phyloP scores from a whole-genome alignment of 78 protist genomes.

The Trichosphaerium sp. region DNA sequence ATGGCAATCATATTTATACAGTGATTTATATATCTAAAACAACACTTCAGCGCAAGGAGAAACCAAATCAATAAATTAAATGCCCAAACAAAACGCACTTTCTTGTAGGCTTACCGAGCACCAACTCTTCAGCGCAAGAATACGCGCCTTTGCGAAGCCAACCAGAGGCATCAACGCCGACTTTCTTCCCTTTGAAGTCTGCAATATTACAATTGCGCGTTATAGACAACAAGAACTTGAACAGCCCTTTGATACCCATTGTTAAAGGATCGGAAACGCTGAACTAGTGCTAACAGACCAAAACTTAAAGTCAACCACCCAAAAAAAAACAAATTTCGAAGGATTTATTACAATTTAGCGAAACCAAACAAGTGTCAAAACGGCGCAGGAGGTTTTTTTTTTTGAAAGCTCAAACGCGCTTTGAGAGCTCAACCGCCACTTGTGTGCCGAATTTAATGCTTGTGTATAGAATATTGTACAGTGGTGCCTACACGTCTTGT shows the following conservation, averaged over 20 bases:
- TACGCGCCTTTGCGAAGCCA: conserved; percentile 56
- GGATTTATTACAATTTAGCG: too few species aligned
- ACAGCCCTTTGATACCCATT: conserved; percentile 62
- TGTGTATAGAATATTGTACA: conserved; percentile 32
- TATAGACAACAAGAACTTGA: background rate
- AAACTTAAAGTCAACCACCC: too few species aligned
- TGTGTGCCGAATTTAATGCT: conserved; percentile 34
- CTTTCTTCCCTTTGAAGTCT: conserved; percentile 7
- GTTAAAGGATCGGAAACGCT: too few species aligned
- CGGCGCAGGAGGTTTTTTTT: too few species aligned
- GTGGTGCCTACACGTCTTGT: conserved; percentile 44
- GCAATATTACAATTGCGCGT: background rate
- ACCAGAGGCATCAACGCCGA: conserved; percentile 53
- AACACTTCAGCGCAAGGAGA: too few species aligned
- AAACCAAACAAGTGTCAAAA: too few species aligned
- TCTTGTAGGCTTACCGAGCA: background rate
- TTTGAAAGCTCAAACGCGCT: conserved; percentile 21
- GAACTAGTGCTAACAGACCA: too few species aligned
- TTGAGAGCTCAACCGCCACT: conserved; percentile 41
- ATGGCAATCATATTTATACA: too few species aligned
- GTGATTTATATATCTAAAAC: too few species aligned
- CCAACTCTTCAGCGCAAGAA: conserved; percentile 28
- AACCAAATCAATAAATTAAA: too few species aligned
- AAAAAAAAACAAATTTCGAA: too few species aligned
- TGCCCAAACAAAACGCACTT: too few species aligned